phyloP scores from a whole-genome alignment of 2,329 filamentous ascomycete genomes.

The Ophiostoma piceae region DNA sequence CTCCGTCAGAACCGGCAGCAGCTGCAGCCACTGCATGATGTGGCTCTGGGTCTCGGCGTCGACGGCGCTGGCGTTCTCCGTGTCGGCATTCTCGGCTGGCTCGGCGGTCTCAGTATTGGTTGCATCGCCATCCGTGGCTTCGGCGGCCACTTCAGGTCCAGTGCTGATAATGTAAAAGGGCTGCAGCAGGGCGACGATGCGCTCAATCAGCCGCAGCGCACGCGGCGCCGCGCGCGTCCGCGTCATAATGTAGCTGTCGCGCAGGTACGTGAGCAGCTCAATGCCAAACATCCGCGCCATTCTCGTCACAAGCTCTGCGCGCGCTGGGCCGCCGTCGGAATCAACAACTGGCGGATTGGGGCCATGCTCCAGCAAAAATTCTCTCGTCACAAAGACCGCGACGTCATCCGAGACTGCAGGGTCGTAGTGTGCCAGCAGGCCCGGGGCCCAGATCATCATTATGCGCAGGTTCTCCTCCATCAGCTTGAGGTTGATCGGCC shows the following conservation, averaged over 20 bases:
- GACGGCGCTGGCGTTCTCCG: background rate
- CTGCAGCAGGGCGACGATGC: constrained; percentile 41
- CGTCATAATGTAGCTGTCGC: constrained; percentile 43
- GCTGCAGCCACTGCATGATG: background rate
- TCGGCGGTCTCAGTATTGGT: background rate
- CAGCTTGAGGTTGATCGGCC: background rate
- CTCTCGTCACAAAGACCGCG: constrained; percentile 41
- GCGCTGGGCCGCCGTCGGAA: constrained; percentile 32
- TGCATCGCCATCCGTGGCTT: constrained; percentile 14
- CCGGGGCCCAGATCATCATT: constrained; percentile 48
- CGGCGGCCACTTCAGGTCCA: constrained; percentile 10
- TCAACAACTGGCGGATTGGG: constrained; percentile 32
- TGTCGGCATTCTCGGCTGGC: background rate
- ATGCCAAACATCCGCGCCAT: constrained; percentile 41
- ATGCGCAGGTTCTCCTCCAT: constrained; percentile 29
- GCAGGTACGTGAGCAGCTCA: constrained; percentile 44
- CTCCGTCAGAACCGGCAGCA: background rate
- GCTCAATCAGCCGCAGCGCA: constrained; percentile 40
- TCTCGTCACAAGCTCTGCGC: constrained; percentile 34
- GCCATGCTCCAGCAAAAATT: constrained; percentile 43
- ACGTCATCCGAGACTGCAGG: constrained; percentile 39
- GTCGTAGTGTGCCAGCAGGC: constrained; percentile 46
- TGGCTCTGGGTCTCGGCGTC: constrained; percentile 24
- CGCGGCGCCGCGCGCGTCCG: constrained; percentile 40
- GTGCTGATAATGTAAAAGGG: constrained; percentile 36